Base-by-base conservation (phyloP, 2,329 filamentous ascomycete species). In the Ophiocordyceps sinensis region DNA sequence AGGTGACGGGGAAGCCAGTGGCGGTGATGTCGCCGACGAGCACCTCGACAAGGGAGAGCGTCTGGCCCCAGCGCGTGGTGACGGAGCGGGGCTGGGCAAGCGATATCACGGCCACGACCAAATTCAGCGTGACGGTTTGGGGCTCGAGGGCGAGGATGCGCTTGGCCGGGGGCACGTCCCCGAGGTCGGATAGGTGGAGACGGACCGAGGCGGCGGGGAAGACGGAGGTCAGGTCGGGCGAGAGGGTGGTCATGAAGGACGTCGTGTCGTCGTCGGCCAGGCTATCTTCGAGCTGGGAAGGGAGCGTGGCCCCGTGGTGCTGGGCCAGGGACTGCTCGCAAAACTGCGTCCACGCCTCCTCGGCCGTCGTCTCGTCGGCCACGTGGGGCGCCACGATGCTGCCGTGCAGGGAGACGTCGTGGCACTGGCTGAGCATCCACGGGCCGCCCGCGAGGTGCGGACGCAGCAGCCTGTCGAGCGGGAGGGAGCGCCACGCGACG, bases 11-110 rank as follows among this genome's bases (percentile, higher is more conserved):
- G 60, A 95, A 94, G 3, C 82, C 83, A 0, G 84, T 75, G 47
- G 71, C 75, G 0, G 87, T 94, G 40, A 94, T 84, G 57, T 96
- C 89, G 5, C 84, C 88, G 1, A 95, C 77, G 1, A 88, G 66
- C 2, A 91, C 59, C 58, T 94, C 86, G 34, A 89, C 65, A 3
- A 94, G 68, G 6, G 82, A 73, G 40, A 80, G 68, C 7, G 67
- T 66, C 11, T 63, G 60, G 23, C 79, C 75, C 63, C 73, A 79
- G 32, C 74, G 70, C 0, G 87, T 85, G 28, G 67, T 73, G 17
- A 94, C 75, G 2, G 70, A 70, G 21, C 83, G 77, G 1, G 82
- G 70, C 31, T 77, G 70, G 1, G 80, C 71, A 38, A 86, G 70
- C 12, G 81, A 77, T 45, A 94, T 79, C 37, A 95, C 67, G 3